Conservation (phyloP, 2,329 filamentous ascomycete genomes). For the Colletotrichum incanum region DNA sequence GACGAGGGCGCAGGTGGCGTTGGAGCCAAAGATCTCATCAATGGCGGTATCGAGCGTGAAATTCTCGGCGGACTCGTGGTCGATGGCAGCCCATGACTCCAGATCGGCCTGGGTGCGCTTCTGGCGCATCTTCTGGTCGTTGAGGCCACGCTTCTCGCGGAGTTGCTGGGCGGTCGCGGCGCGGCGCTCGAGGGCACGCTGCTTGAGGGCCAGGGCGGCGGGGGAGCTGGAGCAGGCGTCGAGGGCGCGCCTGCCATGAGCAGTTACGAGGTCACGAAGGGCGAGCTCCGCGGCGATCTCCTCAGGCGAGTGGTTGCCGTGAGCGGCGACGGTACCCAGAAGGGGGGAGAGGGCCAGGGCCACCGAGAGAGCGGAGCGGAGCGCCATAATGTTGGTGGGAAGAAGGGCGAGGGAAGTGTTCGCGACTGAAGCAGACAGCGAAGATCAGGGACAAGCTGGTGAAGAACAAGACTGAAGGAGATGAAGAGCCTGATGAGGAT, state of each 20-base stretch:
- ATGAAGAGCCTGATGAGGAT: slow-evolving; percentile 25
- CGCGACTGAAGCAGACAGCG: neutral
- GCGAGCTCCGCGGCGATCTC: slow-evolving; percentile 52
- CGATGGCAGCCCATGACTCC: slow-evolving; percentile 52
- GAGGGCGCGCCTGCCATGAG: slow-evolving; percentile 55
- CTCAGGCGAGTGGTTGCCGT: slow-evolving; percentile 52
- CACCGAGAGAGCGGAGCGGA: slow-evolving; percentile 30
- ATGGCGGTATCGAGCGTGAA: slow-evolving; percentile 53
- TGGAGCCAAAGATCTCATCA: slow-evolving; percentile 46
- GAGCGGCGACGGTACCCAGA: slow-evolving; percentile 48
- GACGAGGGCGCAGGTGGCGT: slow-evolving; percentile 40
- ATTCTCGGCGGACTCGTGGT: slow-evolving; percentile 51
- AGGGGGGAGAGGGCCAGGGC: slow-evolving; percentile 43
- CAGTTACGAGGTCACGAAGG: slow-evolving; percentile 52
- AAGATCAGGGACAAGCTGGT: neutral
- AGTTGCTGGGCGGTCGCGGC: slow-evolving; percentile 56
- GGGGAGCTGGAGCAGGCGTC: slow-evolving; percentile 57
- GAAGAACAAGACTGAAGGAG: slow-evolving; percentile 20
- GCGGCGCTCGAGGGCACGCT: slow-evolving; percentile 58
- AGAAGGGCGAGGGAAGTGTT: neutral
- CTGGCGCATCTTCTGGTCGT: slow-evolving; percentile 49
- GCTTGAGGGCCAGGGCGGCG: slow-evolving; percentile 56
- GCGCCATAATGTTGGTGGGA: slow-evolving; percentile 23
- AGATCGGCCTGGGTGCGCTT: slow-evolving; percentile 53
- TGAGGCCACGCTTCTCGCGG: slow-evolving; percentile 55